A percentile compares a stretch with the other conserved stretches of the same genome.
Evolutionary conservation across 2,329 filamentous ascomycete species (phyloP).

Genomic region (Scytalidium lignicola): DNA sequence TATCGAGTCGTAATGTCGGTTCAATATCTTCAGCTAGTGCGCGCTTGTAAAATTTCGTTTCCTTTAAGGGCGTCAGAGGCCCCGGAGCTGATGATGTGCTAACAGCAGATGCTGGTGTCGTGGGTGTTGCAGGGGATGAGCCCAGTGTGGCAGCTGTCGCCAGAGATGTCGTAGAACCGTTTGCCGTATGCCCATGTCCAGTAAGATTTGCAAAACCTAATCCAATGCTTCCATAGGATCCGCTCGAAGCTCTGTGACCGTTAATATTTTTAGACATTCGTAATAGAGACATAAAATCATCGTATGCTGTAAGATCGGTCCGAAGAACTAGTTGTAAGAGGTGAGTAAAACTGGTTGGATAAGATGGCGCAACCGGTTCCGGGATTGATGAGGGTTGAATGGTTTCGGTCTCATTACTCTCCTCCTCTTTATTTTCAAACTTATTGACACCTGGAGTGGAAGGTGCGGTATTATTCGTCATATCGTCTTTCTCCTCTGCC

Average conservation of each 20-base stretch:
- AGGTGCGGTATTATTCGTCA: slow-evolving; percentile 60
- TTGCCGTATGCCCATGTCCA: slow-evolving; percentile 38
- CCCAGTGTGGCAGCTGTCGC: slow-evolving; percentile 43
- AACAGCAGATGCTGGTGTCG: slow-evolving; percentile 48
- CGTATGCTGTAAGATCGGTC: slow-evolving; percentile 73
- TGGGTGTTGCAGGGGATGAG: slow-evolving; percentile 54
- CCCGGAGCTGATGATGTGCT: slow-evolving; percentile 37
- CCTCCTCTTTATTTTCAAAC: slow-evolving; percentile 54
- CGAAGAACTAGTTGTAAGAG: slow-evolving; percentile 79
- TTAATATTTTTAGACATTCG: slow-evolving; percentile 53
- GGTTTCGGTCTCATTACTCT: slow-evolving; percentile 30
- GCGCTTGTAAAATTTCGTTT: slow-evolving; percentile 92
- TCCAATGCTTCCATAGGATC: slow-evolving; percentile 57
- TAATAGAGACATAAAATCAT: slow-evolving; percentile 78
- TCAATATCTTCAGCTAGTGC: slow-evolving; percentile 87
- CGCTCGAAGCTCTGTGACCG: slow-evolving; percentile 66
- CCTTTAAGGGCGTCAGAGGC: slow-evolving; percentile 64
- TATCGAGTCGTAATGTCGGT: slow-evolving; percentile 83
- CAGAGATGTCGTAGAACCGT: slow-evolving; percentile 56
- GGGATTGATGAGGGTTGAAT: slow-evolving; percentile 22
- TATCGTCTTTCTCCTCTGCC: slow-evolving; percentile 67
- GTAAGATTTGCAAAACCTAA: slow-evolving; percentile 27
- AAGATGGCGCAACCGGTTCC: slow-evolving; percentile 46
- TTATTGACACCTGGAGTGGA: slow-evolving; percentile 74
- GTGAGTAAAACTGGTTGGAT: slow-evolving; percentile 71